A percentile compares a stretch with the other conserved stretches of the same genome.
Evolutionary conservation across 1,139 yeast genomes (phyloP).

Genomic region (Pneumocystis sp.): DNA sequence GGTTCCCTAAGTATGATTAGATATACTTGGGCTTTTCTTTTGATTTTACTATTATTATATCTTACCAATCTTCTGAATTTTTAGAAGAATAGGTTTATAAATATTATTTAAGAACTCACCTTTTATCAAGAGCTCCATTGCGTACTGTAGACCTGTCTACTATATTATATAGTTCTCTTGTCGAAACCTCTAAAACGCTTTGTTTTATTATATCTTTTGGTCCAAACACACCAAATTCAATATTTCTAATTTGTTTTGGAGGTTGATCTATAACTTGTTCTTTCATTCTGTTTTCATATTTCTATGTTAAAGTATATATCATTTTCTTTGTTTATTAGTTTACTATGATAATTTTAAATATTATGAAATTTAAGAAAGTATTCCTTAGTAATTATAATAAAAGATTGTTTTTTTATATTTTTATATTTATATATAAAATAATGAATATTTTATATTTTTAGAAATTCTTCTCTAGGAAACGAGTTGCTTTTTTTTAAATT

Average conservation of each 20-base stretch:
- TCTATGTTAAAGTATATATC: not conserved
- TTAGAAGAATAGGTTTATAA: not conserved
- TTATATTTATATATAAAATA: not conserved
- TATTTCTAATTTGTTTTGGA: conserved; percentile 37
- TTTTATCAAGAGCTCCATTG: conserved; percentile 79
- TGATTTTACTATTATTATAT: not conserved
- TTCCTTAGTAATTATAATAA: no score
- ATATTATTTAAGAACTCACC: conserved; percentile 35
- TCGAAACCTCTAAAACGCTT: conserved; percentile 83
- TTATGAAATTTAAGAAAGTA: not conserved
- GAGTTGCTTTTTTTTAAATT: not conserved
- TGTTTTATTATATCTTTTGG: conserved; percentile 85
- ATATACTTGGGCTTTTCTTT: not conserved
- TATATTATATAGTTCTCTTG: conserved; percentile 81
- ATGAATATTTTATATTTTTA: not conserved
- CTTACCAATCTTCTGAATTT: not conserved
- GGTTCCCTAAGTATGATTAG: conserved; percentile 40
- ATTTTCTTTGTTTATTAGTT: not conserved
- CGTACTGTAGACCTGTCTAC: conserved; percentile 70
- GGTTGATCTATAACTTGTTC: conserved; percentile 11
- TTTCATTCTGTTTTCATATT: conserved; percentile 1
- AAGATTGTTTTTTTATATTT: no score
- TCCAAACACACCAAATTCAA: conserved; percentile 83
- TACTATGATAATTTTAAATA: not conserved
- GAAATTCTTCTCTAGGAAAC: not conserved